These are phyloP conservation scores for Curvularia lunata DNA, from an alignment of 2,329 filamentous ascomycete genomes.

Conservation along the genomic window DNA sequence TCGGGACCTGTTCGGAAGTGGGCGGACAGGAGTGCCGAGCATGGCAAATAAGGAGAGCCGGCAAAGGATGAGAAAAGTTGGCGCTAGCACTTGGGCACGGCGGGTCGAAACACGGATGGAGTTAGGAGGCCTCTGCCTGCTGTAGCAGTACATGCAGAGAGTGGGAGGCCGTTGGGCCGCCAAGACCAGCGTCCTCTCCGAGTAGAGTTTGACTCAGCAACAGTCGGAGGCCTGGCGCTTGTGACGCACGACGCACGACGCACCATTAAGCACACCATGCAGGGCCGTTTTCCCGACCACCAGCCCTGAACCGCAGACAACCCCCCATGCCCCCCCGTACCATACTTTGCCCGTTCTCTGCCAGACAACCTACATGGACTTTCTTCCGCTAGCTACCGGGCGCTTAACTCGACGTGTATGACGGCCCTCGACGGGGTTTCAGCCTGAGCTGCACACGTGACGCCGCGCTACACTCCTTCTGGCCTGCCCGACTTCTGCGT, in stretches of 20 bases:
- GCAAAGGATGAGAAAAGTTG: not conserved
- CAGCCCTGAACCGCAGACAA: slow-evolving; percentile 5
- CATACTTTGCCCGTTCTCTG: slow-evolving; percentile 1
- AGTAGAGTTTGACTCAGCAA: slow-evolving; percentile 8
- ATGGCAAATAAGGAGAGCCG: not conserved
- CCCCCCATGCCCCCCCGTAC: slow-evolving; percentile 6
- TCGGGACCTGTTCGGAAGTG: not conserved
- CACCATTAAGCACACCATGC: slow-evolving; percentile 10
- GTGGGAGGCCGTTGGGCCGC: slow-evolving; percentile 8
- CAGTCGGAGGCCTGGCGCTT: slow-evolving; percentile 11
- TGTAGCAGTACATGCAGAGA: slow-evolving; percentile 5
- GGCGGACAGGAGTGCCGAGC: slow-evolving; percentile 1
- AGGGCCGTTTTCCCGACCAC: slow-evolving; percentile 17
- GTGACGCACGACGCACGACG: slow-evolving; percentile 11
- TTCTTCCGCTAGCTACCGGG: slow-evolving; percentile 5
- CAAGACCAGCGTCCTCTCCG: slow-evolving; percentile 2
- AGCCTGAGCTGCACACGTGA: slow-evolving; percentile 11
- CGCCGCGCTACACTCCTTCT: slow-evolving; percentile 6
- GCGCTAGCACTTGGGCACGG: not conserved
- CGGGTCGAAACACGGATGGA: slow-evolving; percentile 3
- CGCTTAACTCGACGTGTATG: slow-evolving; percentile 7
- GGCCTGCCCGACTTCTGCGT: slow-evolving; percentile 5
- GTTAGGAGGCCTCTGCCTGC: not conserved
- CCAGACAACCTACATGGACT: slow-evolving; percentile 12
- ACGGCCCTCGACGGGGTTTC: slow-evolving; percentile 10